phyloP scores from a whole-genome alignment of 805 yeast species.

The Sugiyamaella marilandica region DNA sequence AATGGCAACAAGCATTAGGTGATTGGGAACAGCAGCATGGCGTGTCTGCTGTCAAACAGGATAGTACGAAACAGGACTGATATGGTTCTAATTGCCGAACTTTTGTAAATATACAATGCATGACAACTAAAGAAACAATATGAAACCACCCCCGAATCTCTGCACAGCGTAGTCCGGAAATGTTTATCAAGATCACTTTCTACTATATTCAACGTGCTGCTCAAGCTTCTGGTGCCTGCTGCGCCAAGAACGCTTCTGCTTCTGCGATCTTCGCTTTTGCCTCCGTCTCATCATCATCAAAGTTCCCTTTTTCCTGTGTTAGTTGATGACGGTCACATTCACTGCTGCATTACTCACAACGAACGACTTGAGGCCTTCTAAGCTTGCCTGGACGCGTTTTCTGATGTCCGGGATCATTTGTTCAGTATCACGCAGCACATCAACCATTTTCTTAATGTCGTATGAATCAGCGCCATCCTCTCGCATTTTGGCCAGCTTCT shows the following conservation, averaged over 20 bases:
- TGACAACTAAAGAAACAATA: too few species aligned
- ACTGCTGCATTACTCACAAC: constrained; percentile 25
- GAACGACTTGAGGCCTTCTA: constrained; percentile 38
- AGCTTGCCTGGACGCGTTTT: constrained; percentile 39
- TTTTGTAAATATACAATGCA: too few species aligned
- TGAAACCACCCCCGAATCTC: too few species aligned
- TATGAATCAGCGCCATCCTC: constrained; percentile 52
- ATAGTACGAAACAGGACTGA: too few species aligned
- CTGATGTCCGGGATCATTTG: constrained; percentile 48
- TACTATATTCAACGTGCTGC: too few species aligned
- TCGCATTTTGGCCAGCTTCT: constrained; percentile 45
- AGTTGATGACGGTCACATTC: not conserved
- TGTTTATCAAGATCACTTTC: too few species aligned
- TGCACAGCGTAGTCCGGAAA: too few species aligned
- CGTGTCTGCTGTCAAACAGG: not conserved
- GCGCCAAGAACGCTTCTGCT: constrained; percentile 20
- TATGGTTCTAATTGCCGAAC: too few species aligned
- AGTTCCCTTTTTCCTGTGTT: constrained; percentile 16
- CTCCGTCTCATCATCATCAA: constrained; percentile 22
- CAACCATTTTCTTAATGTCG: constrained; percentile 53
- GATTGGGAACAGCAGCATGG: constrained; percentile 50
- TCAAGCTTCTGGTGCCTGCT: not conserved
- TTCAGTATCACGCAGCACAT: constrained; percentile 51
- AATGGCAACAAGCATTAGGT: constrained; percentile 61
- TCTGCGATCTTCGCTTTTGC: constrained; percentile 25